phyloP scores from a whole-genome alignment of 2,329 filamentous ascomycete species.

The Escovopsis sp. region DNA sequence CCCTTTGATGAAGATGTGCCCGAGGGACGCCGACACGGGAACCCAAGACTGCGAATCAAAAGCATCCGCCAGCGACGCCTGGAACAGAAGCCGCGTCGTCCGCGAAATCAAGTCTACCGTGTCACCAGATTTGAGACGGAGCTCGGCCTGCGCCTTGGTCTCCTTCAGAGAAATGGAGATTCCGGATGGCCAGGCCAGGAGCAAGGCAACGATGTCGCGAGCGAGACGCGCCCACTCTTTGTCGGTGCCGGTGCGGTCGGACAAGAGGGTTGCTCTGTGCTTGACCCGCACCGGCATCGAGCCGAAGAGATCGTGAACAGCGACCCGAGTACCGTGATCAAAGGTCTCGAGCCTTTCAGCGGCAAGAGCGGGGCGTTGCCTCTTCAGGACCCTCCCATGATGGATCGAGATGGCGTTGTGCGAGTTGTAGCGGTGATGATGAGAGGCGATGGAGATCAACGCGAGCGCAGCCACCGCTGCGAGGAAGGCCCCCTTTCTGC shows the following conservation, averaged over 20 bases:
- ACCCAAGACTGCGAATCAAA: slow-evolving; percentile 49
- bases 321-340: slow-evolving; percentile 59
- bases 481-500: slow-evolving; percentile 59
- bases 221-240: slow-evolving; percentile 54
- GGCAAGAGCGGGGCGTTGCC: slow-evolving; percentile 45
- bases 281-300: slow-evolving; percentile 84
- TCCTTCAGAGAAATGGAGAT: slow-evolving; percentile 48
- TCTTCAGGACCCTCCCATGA: slow-evolving; percentile 49
- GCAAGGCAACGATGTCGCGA: slow-evolving; percentile 41
- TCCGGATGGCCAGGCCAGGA: slow-evolving; percentile 52
- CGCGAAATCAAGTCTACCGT: slow-evolving; percentile 10
- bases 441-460: slow-evolving; percentile 62
- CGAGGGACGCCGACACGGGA: slow-evolving; percentile 49
- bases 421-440: slow-evolving; percentile 42
- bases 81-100: slow-evolving; percentile 41
- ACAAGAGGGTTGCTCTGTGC: slow-evolving; percentile 45
- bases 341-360: slow-evolving; percentile 41
- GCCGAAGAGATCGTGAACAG: slow-evolving; percentile 71
- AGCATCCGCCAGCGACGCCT: slow-evolving; percentile 47
- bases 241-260: slow-evolving; percentile 34
- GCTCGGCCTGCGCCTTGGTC: slow-evolving; percentile 18
- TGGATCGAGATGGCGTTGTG: slow-evolving; percentile 56
- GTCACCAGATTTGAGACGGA: slow-evolving; percentile 21
- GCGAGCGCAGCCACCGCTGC: slow-evolving; percentile 64
- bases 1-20: slow-evolving; percentile 48